Base-by-base conservation (phyloP, 192 early-diverging fungal genomes). In the Jimgerdemannia flammicorona region DNA sequence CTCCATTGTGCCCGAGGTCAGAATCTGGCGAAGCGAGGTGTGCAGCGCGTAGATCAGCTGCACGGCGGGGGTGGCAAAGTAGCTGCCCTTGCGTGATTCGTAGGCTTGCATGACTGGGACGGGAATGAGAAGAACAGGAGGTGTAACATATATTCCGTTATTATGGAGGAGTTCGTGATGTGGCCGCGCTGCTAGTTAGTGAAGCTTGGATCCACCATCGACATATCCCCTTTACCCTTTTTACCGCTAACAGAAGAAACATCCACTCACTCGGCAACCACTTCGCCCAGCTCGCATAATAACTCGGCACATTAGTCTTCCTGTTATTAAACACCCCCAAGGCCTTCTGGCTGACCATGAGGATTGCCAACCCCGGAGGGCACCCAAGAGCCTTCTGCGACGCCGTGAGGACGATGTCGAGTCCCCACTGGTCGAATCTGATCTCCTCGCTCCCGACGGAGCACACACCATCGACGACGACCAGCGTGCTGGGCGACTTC, bases 21-120 rank as follows among this genome's bases (percentile, higher is more conserved):
- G 86, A 42, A 96, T 83, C 83, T 94, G 92, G 80, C 88, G 86
- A 71, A 99, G 88, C 70, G 93, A 92, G 39, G 90, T 86, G 79
- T 95, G 87, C 44, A 99, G 92, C 40, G 96, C 95, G 81, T 91
- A 87, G 80, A 99, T 89, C 59, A 93, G 88, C 86, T 97, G 95
- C 67, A 99, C 97, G 66, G 95, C 90, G 11, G 97, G 97, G 42
- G 97, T 99, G 70, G 96, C 97, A 89, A 99, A 99, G 86, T 99
- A 99, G 71, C 90, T 89, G 41, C 92, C 90, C 72, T 95, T 94
- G 73, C 95, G 90, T 1, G 91, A 90, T 86, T 99, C 97, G 85
- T 99, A 99, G 42, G 94, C 91, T 75, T 90, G 84, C 97, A 99
- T 99, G 80, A 99, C 92, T 44, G 79, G 39, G 42, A 70, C 29